phyloP scores from a whole-genome alignment of 108 stramenopile genomes.

The Skeletonema grethae region DNA sequence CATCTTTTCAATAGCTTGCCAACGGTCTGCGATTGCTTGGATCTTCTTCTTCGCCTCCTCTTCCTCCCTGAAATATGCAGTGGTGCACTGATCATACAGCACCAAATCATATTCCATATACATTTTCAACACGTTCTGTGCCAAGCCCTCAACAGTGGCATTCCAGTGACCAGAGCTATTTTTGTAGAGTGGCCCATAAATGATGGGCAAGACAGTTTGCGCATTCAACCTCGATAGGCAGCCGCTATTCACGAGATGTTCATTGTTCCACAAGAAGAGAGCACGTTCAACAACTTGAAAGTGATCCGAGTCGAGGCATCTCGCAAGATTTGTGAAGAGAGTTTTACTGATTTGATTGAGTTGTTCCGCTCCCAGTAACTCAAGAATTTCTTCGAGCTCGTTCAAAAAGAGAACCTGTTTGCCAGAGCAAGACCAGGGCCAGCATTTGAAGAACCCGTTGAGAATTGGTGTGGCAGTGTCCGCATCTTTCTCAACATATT shows the following conservation, averaged over 20 bases:
- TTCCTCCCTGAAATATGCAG: slow-evolving; percentile 83
- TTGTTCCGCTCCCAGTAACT: slow-evolving; percentile 91
- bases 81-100: slow-evolving; percentile 88
- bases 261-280: slow-evolving; percentile 98
- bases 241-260: slow-evolving; percentile 93
- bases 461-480: slow-evolving; percentile 97
- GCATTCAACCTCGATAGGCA: slow-evolving; percentile 87
- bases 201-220: slow-evolving; percentile 89
- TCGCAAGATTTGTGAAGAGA: slow-evolving; percentile 89
- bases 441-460: slow-evolving; percentile 95
- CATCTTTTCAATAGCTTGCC: slow-evolving; percentile 74
- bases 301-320: slow-evolving; percentile 94
- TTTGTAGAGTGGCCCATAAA: slow-evolving; percentile 94
- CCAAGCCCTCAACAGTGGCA: slow-evolving; percentile 96
- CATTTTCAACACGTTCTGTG: slow-evolving; percentile 95
- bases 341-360: slow-evolving; percentile 83
- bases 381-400: slow-evolving; percentile 98
- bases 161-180: slow-evolving; percentile 98
- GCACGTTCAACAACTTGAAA: slow-evolving; percentile 98
- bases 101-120: slow-evolving; percentile 95
- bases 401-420: slow-evolving; percentile 98
- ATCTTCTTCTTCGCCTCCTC: slow-evolving; percentile 89
- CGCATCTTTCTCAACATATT: slow-evolving; percentile 99
- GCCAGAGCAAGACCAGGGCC: slow-evolving; percentile 94
- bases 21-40: slow-evolving; percentile 72